phyloP scores from a whole-genome alignment of 371 early-diverging fungal species.

The Mortierella sp. region DNA sequence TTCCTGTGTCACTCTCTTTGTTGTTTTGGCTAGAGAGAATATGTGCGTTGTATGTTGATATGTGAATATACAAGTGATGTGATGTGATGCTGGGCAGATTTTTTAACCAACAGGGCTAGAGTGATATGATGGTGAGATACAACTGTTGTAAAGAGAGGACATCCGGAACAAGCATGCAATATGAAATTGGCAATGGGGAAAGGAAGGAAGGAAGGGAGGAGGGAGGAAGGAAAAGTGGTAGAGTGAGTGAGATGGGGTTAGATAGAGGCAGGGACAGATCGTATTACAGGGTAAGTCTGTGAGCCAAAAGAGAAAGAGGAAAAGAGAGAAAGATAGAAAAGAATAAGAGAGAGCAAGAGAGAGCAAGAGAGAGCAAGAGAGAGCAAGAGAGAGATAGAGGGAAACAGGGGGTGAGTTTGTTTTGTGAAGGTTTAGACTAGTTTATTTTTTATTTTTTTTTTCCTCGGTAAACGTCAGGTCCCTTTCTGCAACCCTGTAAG shows the following conservation, averaged over 20 bases:
- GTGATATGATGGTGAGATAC: background rate
- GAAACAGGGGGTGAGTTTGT: background rate
- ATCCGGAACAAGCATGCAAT: conserved; percentile 4
- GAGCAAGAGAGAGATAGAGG: background rate
- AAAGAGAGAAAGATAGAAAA: background rate
- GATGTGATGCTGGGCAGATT: no score
- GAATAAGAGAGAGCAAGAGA: background rate
- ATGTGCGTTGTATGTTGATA: no score
- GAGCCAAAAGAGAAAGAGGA: background rate
- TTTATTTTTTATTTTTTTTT: no score
- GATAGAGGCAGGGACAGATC: background rate
- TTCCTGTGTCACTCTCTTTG: no score
- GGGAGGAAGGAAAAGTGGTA: no score
- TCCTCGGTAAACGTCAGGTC: no score
- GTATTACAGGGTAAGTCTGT: background rate
- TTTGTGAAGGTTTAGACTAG: no score
- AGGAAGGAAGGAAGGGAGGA: background rate
- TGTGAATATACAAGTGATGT: no score
- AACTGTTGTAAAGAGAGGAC: background rate
- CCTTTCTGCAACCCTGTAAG: no score
- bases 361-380: background rate
- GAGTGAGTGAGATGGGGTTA: background rate
- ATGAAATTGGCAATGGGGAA: background rate
- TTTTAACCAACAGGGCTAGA: background rate
- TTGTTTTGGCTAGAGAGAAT: no score